Evolutionary conservation across 306 rosid species (phyloP).

Genomic region (Lathyrus sativus): DNA sequence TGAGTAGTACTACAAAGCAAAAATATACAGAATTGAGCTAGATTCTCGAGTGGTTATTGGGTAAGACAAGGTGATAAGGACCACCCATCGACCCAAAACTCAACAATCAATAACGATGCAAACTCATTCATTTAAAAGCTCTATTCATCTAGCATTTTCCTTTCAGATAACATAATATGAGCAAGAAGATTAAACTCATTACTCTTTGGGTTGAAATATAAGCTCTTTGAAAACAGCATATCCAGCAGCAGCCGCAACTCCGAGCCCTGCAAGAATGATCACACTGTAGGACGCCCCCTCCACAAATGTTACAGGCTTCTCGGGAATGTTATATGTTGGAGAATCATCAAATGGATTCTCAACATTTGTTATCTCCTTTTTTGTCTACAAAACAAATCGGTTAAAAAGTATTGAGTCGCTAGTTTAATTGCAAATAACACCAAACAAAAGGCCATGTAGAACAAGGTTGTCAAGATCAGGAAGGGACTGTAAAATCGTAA

Average conservation of each 20-base stretch:
- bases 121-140: neutral
- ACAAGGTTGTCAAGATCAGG: no score
- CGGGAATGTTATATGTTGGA: slow-evolving; percentile 91
- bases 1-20: neutral
- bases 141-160: slow-evolving; percentile 6
- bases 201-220: slow-evolving; percentile 95
- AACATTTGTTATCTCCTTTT: slow-evolving; percentile 73
- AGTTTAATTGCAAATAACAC: slow-evolving; percentile 3
- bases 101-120: slow-evolving; percentile 16
- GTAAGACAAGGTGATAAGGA: neutral
- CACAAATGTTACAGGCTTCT: slow-evolving; percentile 81
- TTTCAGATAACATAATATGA: slow-evolving; percentile 6
- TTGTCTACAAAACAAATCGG: slow-evolving; percentile 51
- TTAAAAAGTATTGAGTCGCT: neutral
- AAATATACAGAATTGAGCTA: neutral
- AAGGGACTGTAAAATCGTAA: no score
- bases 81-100: slow-evolving; percentile 8
- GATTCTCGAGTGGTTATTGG: neutral
- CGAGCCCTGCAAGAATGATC: slow-evolving; percentile 83
- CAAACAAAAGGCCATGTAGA: neutral
- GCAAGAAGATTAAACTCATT: slow-evolving; percentile 32
- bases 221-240: slow-evolving; percentile 95
- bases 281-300: slow-evolving; percentile 86
- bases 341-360: slow-evolving; percentile 87
- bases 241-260: slow-evolving; percentile 84